A percentile compares a stretch with the other conserved stretches of the same genome.
These are phyloP conservation scores for Pythium apleroticum DNA, from an alignment of 352 stramenopile genomes.

Conservation along the genomic window DNA sequence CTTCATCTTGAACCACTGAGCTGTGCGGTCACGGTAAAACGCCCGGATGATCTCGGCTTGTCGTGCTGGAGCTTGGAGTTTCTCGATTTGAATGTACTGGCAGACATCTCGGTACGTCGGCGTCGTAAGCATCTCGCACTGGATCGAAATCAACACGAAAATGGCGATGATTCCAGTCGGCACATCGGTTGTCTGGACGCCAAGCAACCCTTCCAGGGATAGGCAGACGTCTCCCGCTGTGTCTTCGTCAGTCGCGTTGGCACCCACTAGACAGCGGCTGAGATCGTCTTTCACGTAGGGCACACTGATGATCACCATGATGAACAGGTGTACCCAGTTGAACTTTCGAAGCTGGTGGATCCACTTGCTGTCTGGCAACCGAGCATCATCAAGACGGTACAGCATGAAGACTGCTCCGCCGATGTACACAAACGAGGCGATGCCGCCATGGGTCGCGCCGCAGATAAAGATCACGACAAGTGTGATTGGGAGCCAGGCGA, in stretches of 20 bases:
- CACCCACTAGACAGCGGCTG: slow-evolving; percentile 49
- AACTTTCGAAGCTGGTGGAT: slow-evolving; percentile 76
- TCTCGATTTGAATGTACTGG: slow-evolving; percentile 48
- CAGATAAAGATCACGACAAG: slow-evolving; percentile 76
- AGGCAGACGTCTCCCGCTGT: slow-evolving; percentile 45
- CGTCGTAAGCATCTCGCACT: slow-evolving; percentile 71
- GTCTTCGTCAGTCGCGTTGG: slow-evolving; percentile 9
- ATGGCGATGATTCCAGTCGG: slow-evolving; percentile 73
- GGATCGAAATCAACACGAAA: slow-evolving; percentile 83
- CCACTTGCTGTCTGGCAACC: slow-evolving; percentile 54
- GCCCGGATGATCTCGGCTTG: slow-evolving; percentile 63
- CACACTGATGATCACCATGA: slow-evolving; percentile 69
- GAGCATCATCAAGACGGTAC: slow-evolving; percentile 72
- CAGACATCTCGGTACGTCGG: slow-evolving; percentile 62
- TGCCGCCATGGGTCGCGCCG: slow-evolving; percentile 63
- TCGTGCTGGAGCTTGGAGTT: slow-evolving; percentile 42
- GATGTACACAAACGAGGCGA: slow-evolving; percentile 80
- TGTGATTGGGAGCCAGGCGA: slow-evolving; percentile 64
- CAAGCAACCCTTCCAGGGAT: slow-evolving; percentile 67
- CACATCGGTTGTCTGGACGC: slow-evolving; percentile 49
- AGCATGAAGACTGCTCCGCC: slow-evolving; percentile 68
- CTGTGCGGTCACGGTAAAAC: slow-evolving; percentile 66
- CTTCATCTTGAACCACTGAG: slow-evolving; percentile 77
- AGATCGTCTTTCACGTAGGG: slow-evolving; percentile 58
- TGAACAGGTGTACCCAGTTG: slow-evolving; percentile 83